Base-by-base conservation (phyloP, 2,329 filamentous ascomycete genomes). In the Setomelanomma holmii region DNA sequence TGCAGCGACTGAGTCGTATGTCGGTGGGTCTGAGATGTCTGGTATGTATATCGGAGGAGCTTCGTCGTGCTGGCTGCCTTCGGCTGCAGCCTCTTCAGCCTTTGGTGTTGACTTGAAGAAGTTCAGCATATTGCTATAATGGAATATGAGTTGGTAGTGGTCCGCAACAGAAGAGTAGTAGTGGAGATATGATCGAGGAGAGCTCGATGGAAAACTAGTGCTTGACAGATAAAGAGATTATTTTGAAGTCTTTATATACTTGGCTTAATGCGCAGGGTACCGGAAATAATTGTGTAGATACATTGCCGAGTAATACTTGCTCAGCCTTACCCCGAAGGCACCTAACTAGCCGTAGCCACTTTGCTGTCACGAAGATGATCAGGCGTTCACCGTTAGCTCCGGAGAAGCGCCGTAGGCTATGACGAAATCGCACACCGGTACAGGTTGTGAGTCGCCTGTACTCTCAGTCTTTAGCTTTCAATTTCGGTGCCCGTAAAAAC, bases 1-100 rank as follows among this genome's bases (percentile, higher is more conserved):
- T 16, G 6, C 44, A n/a, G 23, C 30, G 39, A 54, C 36, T 5
- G 56, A 42, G n/a, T 49, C 27, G 49, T 61, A 57, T n/a, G 34
- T 39, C 21, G 53, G 56, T 10, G 56, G 50, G 19, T 19, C 11
- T 16, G 36, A 38, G 3, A 34, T 45, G 5, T 36, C 27, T 5
- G 40, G 38, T 11, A 30, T 20, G 44, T 61, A 59, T 19, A 45
- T 24, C 19, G 57, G 57, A 14, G 45, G 49, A 5, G 39, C 34
- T 6, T 56, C 36, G 19, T 46, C 34, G 3, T 38, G n/a, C 19
- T 33, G 34, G 5, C 40, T 42, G 7, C 23, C 16, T 23, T 42
- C 40, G 10, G 22, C 21, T 7, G 16, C n/a, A 20, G 44, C 16
- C 20, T 46, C 44, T 12, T 19, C 12, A 19, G 16, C 12, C 12